Conservation (phyloP, 768 basidiomycete species). For the Gloeostereum incarnatum region DNA sequence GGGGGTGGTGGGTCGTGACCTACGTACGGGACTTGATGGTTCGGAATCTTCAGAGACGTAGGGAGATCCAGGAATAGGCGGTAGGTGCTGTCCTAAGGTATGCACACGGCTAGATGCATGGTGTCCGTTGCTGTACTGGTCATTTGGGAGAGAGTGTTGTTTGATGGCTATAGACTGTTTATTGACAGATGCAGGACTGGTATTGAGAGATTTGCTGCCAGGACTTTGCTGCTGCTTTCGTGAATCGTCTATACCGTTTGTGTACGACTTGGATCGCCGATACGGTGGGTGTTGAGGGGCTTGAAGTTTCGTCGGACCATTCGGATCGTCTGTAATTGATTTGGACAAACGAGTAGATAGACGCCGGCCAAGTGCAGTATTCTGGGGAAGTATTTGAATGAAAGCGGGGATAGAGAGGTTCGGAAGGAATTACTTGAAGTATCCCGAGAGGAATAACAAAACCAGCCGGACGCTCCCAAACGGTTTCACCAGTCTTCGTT, state of each 20-base stretch:
- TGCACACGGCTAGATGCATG: slow-evolving; percentile 18
- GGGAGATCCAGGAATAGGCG: slow-evolving; percentile 64
- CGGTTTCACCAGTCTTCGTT: slow-evolving; percentile 83
- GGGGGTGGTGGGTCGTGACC: too few relatives aligned
- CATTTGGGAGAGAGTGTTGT: slow-evolving; percentile 23
- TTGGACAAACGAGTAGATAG: slow-evolving; percentile 45
- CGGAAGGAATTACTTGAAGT: slow-evolving; percentile 54
- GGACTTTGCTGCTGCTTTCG: slow-evolving; percentile 22
- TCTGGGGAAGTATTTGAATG: slow-evolving; percentile 26
- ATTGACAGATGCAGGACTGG: slow-evolving; percentile 14
- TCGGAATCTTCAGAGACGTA: slow-evolving; percentile 52
- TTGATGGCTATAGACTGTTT: slow-evolving; percentile 17
- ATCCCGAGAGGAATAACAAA: slow-evolving; percentile 90
- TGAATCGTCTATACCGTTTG: slow-evolving; percentile 21
- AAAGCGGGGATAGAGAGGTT: slow-evolving; percentile 2
- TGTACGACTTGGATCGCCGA: slow-evolving; percentile 27
- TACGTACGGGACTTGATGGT: slow-evolving; percentile 43
- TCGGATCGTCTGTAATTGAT: slow-evolving; percentile 16
- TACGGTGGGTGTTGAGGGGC: slow-evolving; percentile 19
- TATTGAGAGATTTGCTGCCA: slow-evolving; percentile 18
- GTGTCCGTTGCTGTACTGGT: slow-evolving; percentile 11
- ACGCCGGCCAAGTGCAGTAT: slow-evolving; percentile 63
- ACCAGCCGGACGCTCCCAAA: slow-evolving; percentile 84
- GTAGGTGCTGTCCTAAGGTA: slow-evolving; percentile 32
- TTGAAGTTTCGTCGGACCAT: slow-evolving; percentile 3